Evolutionary conservation across 2,329 filamentous ascomycete genomes (phyloP).

Genomic region (Colletotrichum horii): DNA sequence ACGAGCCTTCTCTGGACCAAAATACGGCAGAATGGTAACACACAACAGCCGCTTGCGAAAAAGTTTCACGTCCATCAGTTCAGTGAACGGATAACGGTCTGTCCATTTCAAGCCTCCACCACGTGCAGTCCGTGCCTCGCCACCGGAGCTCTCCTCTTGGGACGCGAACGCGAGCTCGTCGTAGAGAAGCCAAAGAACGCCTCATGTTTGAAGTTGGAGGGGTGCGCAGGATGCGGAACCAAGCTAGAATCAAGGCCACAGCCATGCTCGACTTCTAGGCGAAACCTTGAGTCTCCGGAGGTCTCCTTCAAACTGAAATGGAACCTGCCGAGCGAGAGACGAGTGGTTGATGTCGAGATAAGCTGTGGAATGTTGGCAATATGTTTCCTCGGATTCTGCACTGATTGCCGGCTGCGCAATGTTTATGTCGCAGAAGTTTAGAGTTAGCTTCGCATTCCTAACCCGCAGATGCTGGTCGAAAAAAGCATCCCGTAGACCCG

Average conservation of each 20-base stretch:
- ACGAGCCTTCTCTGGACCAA: background rate
- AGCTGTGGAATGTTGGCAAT: background rate
- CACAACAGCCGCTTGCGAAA: background rate
- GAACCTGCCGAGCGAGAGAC: background rate
- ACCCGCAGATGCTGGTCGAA: background rate
- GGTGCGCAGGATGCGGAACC: background rate
- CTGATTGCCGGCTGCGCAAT: background rate
- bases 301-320: background rate
- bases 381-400: background rate
- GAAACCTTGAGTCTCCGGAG: background rate
- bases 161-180: background rate
- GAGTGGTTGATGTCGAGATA: background rate
- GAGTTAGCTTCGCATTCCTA: slow-evolving; percentile 4
- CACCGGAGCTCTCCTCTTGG: background rate
- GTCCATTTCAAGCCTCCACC: background rate
- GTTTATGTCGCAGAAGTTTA: background rate
- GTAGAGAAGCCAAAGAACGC: background rate
- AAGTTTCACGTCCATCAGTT: slow-evolving; percentile 13
- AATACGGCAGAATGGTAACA: background rate
- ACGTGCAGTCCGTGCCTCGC: slow-evolving; percentile 15
- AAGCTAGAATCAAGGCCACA: slow-evolving; percentile 5
- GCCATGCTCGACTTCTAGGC: background rate
- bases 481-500: background rate
- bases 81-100: background rate
- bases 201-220: slow-evolving; percentile 7